Conservation (phyloP, 306 rosid species). For the Abrus pulchellus region DNA sequence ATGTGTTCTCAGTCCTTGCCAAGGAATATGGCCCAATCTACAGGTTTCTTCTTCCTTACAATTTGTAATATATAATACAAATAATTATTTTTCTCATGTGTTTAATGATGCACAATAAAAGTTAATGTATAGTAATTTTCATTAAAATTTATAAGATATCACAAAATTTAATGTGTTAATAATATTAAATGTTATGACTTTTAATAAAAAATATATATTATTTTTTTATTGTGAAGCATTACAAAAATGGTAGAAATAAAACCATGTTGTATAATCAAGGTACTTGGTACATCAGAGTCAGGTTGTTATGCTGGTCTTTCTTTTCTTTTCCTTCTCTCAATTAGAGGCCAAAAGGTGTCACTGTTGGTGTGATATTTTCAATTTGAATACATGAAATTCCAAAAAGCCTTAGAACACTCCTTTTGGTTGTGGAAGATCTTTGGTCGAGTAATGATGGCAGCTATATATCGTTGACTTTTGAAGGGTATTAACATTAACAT, state of each 20-base stretch:
- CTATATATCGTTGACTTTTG: constrained; percentile 26
- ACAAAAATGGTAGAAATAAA: neutral
- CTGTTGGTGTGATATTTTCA: neutral
- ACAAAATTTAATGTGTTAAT: no score
- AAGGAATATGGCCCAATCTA: constrained; percentile 88
- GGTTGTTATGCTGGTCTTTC: neutral
- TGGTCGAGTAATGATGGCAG: neutral
- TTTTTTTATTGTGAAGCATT: no score
- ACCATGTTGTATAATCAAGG: neutral
- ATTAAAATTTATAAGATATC: no score
- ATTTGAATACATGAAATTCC: neutral
- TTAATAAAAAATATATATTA: no score
- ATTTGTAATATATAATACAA: no score
- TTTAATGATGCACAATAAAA: no score
- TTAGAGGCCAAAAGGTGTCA: constrained; percentile 9
- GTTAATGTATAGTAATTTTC: no score
- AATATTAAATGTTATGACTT: no score
- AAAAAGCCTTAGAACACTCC: neutral
- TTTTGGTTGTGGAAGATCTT: constrained; percentile 12
- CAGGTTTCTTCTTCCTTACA: constrained; percentile 60
- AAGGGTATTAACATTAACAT: neutral
- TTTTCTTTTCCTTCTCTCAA: neutral
- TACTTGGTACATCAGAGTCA: neutral
- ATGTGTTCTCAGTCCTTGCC: constrained; percentile 87
- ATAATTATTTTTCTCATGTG: no score